A percentile compares a stretch with the other conserved stretches of the same genome.
These are phyloP conservation scores for Umbilicus rupestris DNA, from an alignment of 164 flowering plant species.

Conservation along the genomic window DNA sequence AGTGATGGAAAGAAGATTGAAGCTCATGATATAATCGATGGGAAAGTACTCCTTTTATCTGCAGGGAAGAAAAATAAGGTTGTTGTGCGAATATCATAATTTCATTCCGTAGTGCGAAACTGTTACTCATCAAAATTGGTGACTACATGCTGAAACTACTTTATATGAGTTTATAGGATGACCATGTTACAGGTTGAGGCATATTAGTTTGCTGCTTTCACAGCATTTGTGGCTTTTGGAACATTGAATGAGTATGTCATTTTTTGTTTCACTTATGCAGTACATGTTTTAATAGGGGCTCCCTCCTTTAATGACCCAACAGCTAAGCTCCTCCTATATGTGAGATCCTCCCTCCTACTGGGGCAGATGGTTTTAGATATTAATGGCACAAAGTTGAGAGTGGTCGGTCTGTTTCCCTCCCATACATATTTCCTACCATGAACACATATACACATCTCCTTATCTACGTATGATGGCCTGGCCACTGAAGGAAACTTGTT, in stretches of 20 bases:
- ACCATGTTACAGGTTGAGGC: neutral
- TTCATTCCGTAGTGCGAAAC: neutral
- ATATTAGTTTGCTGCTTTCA: neutral
- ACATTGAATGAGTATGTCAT: neutral
- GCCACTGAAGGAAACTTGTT: too few relatives aligned
- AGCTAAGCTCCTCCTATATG: too few relatives aligned
- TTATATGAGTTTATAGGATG: neutral
- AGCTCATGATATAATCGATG: conserved; percentile 61
- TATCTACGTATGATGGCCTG: too few relatives aligned
- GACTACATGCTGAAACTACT: neutral
- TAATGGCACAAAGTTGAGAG: too few relatives aligned
- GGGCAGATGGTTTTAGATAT: too few relatives aligned
- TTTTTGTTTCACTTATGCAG: too few relatives aligned
- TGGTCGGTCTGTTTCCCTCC: too few relatives aligned
- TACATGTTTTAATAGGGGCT: too few relatives aligned
- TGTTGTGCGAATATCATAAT: conserved; percentile 25
- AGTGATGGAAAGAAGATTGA: conserved; percentile 55
- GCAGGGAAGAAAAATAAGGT: conserved; percentile 87
- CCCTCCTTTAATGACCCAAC: too few relatives aligned
- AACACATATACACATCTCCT: too few relatives aligned
- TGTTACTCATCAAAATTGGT: neutral
- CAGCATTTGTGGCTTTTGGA: neutral
- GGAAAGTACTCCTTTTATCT: conserved; percentile 61
- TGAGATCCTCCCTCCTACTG: too few relatives aligned
- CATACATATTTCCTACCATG: too few relatives aligned